These are phyloP conservation scores for Blumeria hordei DNA, from an alignment of 2,329 filamentous ascomycete genomes.

Conservation along the genomic window DNA sequence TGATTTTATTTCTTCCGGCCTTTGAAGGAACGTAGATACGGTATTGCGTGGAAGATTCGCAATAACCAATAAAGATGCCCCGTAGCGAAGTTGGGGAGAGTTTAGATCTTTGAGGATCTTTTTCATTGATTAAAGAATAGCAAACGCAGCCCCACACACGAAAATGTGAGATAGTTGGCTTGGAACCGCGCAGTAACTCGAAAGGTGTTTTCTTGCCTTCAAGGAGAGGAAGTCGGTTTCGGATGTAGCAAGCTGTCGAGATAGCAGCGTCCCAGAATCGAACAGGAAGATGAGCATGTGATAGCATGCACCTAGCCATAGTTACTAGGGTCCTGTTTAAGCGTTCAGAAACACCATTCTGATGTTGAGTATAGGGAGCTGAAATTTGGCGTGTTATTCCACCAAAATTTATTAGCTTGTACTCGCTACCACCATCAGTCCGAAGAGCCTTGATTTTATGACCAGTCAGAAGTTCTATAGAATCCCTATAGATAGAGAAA, in stretches of 20 bases:
- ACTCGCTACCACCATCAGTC: neutral
- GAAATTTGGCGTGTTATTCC: neutral
- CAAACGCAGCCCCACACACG: neutral
- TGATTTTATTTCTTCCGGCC: neutral
- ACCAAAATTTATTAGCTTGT: neutral
- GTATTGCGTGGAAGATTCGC: neutral
- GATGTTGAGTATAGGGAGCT: conserved; percentile 16
- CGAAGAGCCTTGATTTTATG: neutral
- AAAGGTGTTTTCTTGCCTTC: neutral
- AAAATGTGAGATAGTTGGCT: neutral
- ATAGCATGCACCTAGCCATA: neutral
- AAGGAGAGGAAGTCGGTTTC: too few relatives aligned
- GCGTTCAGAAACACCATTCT: neutral
- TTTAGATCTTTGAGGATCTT: neutral
- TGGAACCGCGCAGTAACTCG: neutral
- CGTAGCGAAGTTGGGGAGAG: neutral
- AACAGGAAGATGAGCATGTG: neutral
- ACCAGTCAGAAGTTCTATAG: neutral
- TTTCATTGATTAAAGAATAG: neutral
- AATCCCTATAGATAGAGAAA: neutral
- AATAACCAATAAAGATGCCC: neutral
- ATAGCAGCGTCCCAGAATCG: too few relatives aligned
- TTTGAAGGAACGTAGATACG: neutral
- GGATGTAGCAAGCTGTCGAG: too few relatives aligned
- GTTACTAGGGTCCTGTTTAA: neutral